A percentile compares a stretch with the other conserved stretches of the same genome.
Conservation (phyloP, 2,329 filamentous ascomycete genomes). For the Botrytis galanthina region DNA sequence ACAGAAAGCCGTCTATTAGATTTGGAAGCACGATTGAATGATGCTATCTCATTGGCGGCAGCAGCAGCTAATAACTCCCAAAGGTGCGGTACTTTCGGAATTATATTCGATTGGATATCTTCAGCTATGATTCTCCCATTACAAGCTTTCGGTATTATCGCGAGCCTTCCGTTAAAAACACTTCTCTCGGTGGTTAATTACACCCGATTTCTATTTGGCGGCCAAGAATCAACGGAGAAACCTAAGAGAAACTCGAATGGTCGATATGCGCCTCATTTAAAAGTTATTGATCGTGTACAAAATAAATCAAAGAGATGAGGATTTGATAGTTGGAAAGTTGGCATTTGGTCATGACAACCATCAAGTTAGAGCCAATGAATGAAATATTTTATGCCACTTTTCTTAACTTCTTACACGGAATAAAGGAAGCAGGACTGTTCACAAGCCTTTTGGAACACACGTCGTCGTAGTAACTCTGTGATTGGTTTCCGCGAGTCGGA, state of each 20-base stretch:
- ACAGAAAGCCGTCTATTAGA: slow-evolving; percentile 72
- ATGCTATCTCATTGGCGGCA: slow-evolving; percentile 77
- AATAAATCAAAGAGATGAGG: slow-evolving; percentile 28
- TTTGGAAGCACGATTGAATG: slow-evolving; percentile 69
- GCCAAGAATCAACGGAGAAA: slow-evolving; percentile 23
- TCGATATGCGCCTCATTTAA: slow-evolving; percentile 23
- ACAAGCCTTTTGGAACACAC: neutral
- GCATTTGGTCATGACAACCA: neutral
- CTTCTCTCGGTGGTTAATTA: slow-evolving; percentile 26
- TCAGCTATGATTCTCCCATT: slow-evolving; percentile 34
- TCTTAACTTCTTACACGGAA: neutral
- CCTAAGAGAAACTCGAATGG: slow-evolving; percentile 26
- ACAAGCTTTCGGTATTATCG: slow-evolving; percentile 30
- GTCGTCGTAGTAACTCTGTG: neutral
- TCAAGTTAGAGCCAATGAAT: slow-evolving; percentile 1
- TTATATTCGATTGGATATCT: slow-evolving; percentile 35
- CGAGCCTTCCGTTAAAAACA: slow-evolving; percentile 33
- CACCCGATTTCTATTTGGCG: slow-evolving; percentile 25
- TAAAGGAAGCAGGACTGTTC: neutral
- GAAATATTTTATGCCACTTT: slow-evolving; percentile 8
- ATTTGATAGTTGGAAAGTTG: slow-evolving; percentile 13
- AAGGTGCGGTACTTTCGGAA: slow-evolving; percentile 27
- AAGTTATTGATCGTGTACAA: slow-evolving; percentile 23
- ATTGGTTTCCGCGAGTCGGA: neutral
- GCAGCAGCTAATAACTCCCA: slow-evolving; percentile 56